phyloP scores from a whole-genome alignment of 805 yeast genomes.

The Teunomyces aglyptinius region DNA sequence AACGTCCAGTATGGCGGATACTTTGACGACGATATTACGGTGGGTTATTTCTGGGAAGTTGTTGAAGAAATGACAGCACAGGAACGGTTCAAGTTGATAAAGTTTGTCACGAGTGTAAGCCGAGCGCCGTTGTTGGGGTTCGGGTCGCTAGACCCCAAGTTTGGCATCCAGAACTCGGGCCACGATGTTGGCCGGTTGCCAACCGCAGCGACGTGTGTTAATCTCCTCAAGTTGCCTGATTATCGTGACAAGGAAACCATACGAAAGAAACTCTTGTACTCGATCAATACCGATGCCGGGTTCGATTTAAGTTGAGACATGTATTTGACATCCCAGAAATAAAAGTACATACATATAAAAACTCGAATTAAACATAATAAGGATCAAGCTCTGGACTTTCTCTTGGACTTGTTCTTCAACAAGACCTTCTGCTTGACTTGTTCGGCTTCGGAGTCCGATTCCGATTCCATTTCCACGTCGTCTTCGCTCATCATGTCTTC shows the following conservation, averaged over 20 bases:
- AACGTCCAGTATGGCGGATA: slow-evolving; percentile 71
- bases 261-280: slow-evolving; percentile 64
- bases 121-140: slow-evolving; percentile 92
- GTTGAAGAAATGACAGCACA: slow-evolving; percentile 61
- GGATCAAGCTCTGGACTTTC: slow-evolving; percentile 26
- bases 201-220: slow-evolving; percentile 91
- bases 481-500: slow-evolving; percentile 30
- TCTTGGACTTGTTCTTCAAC: slow-evolving; percentile 69
- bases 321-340: slow-evolving; percentile 2
- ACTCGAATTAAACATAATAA: neutral
- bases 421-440: slow-evolving; percentile 53
- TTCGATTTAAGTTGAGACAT: slow-evolving; percentile 56
- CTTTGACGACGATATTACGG: slow-evolving; percentile 52
- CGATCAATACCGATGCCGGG: slow-evolving; percentile 81
- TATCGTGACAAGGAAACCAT: slow-evolving; percentile 64
- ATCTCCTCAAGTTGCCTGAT: slow-evolving; percentile 81
- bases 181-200: slow-evolving; percentile 62
- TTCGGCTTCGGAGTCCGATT: slow-evolving; percentile 46
- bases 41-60: slow-evolving; percentile 71
- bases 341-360: slow-evolving; percentile 4
- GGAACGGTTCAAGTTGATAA: slow-evolving; percentile 66
- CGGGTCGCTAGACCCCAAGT: slow-evolving; percentile 55
- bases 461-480: slow-evolving; percentile 45
- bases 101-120: slow-evolving; percentile 90
- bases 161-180: slow-evolving; percentile 77